Percentiles rank a stretch among this genome's conserved stretches.
These are phyloP conservation scores for Endocalyx cinctus DNA, from an alignment of 2,329 filamentous ascomycete genomes.

Conservation along the genomic window DNA sequence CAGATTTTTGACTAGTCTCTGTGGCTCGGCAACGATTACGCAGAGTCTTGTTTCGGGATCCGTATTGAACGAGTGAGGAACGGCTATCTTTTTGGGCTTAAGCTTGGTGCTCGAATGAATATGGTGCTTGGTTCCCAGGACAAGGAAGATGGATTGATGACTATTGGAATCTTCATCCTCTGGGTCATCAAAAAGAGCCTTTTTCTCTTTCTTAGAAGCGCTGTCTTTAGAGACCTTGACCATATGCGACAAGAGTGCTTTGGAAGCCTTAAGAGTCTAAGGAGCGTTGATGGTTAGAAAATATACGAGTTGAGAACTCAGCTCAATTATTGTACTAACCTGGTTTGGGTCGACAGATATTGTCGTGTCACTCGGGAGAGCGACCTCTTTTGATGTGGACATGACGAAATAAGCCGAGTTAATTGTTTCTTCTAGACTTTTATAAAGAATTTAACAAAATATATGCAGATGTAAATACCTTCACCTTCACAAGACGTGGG, in stretches of 20 bases:
- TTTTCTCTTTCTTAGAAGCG: slow-evolving; percentile 43
- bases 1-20: slow-evolving; percentile 71
- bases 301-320: background rate
- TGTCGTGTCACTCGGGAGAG: slow-evolving; percentile 24
- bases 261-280: slow-evolving; percentile 58
- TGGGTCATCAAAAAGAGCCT: slow-evolving; percentile 48
- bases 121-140: slow-evolving; percentile 61
- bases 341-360: slow-evolving; percentile 32
- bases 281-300: slow-evolving; percentile 1
- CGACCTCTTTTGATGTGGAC: slow-evolving; percentile 29
- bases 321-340: slow-evolving; percentile 12
- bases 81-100: slow-evolving; percentile 76
- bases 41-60: slow-evolving; percentile 57
- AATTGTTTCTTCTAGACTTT: too few relatives aligned
- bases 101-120: slow-evolving; percentile 52
- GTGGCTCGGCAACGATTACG: slow-evolving; percentile 72
- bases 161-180: slow-evolving; percentile 38
- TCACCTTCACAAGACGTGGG: too few relatives aligned
- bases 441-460: too few relatives aligned
- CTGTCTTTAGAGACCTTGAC: slow-evolving; percentile 50
- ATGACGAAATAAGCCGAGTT: too few relatives aligned
- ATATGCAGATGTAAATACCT: too few relatives aligned
- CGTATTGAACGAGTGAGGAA: slow-evolving; percentile 72
- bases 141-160: slow-evolving; percentile 57
- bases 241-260: slow-evolving; percentile 58